Percentiles rank a stretch among this genome's conserved stretches.
Conservation (phyloP, 805 yeast species). For the Yarrowia yakushimensis region DNA sequence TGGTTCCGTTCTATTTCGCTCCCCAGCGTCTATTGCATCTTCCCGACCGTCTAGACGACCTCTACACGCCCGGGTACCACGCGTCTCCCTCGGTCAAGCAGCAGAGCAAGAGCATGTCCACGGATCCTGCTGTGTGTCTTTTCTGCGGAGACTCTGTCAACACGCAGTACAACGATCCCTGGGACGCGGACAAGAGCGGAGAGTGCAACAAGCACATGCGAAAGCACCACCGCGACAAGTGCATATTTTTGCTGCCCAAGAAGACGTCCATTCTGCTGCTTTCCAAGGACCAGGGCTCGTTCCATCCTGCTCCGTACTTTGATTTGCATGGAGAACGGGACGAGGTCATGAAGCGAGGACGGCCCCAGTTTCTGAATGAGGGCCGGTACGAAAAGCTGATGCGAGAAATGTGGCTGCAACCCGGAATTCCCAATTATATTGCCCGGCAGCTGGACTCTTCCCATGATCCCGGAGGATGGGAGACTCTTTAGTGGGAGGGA, state of each 20-base stretch:
- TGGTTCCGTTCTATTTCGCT: background rate
- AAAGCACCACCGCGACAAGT: constrained; percentile 58
- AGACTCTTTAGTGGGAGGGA: constrained; percentile 68
- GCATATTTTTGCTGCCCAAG: constrained; percentile 69
- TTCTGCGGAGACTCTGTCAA: constrained; percentile 57
- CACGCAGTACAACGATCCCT: constrained; percentile 7
- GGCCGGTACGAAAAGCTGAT: constrained; percentile 63
- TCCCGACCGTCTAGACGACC: constrained; percentile 63
- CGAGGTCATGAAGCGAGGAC: constrained; percentile 62
- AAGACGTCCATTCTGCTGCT: constrained; percentile 61
- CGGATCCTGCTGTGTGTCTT: constrained; percentile 82
- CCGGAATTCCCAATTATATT: constrained; percentile 70
- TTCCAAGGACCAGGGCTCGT: constrained; percentile 76
- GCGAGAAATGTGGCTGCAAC: constrained; percentile 70
- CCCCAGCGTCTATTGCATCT: constrained; percentile 43
- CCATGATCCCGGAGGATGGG: constrained; percentile 95
- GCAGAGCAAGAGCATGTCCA: constrained; percentile 31
- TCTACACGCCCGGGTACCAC: constrained; percentile 48
- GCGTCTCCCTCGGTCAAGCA: background rate
- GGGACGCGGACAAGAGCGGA: constrained; percentile 47
- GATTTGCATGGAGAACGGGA: constrained; percentile 86
- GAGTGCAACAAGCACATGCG: constrained; percentile 72
- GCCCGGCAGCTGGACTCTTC: constrained; percentile 76
- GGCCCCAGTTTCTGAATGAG: constrained; percentile 64
- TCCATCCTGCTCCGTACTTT: constrained; percentile 75